These are phyloP conservation scores for Boletus sp. DNA, from an alignment of 1,284 basidiomycete genomes.

Conservation along the genomic window DNA sequence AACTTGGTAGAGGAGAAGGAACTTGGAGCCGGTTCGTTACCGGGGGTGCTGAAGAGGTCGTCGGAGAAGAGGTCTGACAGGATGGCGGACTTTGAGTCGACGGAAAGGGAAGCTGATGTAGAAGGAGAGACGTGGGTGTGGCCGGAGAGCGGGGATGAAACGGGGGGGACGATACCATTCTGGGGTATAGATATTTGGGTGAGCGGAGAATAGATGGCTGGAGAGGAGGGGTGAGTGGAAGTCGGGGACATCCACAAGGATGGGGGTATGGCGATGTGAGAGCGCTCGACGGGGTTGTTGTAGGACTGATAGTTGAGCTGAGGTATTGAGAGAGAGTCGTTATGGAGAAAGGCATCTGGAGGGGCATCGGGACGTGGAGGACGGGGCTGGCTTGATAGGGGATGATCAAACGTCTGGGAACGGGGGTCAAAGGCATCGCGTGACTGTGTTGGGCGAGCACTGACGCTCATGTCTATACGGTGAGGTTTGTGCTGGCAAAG, in stretches of 20 bases:
- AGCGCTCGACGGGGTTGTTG: constrained; percentile 45
- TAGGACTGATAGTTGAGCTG: constrained; percentile 31
- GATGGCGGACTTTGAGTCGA: constrained; percentile 53
- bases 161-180: constrained; percentile 33
- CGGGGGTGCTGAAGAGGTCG: constrained; percentile 51
- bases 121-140: constrained; percentile 39
- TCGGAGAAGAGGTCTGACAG: constrained; percentile 72
- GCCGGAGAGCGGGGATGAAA: constrained; percentile 32
- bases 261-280: constrained; percentile 56
- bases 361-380: constrained; percentile 15
- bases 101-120: constrained; percentile 38
- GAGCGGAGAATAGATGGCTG: constrained; percentile 33
- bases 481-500: constrained; percentile 16
- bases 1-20: constrained; percentile 59
- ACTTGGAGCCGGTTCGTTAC: constrained; percentile 40
- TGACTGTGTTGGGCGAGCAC: neutral
- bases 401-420: constrained; percentile 23
- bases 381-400: constrained; percentile 14
- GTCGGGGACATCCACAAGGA: constrained; percentile 79
- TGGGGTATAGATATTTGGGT: constrained; percentile 34
- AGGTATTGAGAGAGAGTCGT: constrained; percentile 20
- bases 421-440: constrained; percentile 8
- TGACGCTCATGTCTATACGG: constrained; percentile 17
- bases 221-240: constrained; percentile 44
- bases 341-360: constrained; percentile 16